Percentiles rank a stretch among this genome's conserved stretches.
These are phyloP conservation scores for Phaeomoniella chlamydospora DNA, from an alignment of 2,329 filamentous ascomycete species.

Conservation along the genomic window DNA sequence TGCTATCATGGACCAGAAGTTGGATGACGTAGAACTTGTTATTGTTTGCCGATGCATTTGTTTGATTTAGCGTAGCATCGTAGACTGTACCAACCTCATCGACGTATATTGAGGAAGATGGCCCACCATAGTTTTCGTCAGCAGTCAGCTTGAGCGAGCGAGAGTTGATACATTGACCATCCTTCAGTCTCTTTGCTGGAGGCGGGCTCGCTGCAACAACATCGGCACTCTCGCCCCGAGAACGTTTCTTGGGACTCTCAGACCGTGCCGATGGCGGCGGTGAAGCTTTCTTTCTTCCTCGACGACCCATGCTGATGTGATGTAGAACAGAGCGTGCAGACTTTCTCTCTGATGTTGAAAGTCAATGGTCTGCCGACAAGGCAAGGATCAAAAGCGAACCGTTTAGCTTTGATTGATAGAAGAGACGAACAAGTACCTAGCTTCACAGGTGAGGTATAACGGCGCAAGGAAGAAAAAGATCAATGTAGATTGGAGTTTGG, in stretches of 20 bases:
- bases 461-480: too few relatives aligned
- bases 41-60: constrained; percentile 56
- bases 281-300: too few relatives aligned
- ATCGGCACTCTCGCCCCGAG: neutral
- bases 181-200: neutral
- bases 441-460: too few relatives aligned
- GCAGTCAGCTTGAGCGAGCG: neutral
- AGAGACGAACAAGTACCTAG: too few relatives aligned
- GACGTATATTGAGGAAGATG: constrained; percentile 41
- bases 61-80: constrained; percentile 68
- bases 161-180: neutral
- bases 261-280: neutral
- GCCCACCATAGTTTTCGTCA: neutral
- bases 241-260: neutral
- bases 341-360: too few relatives aligned
- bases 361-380: too few relatives aligned
- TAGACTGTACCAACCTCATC: constrained; percentile 53
- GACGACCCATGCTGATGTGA: too few relatives aligned
- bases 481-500: too few relatives aligned
- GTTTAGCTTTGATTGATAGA: too few relatives aligned
- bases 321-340: too few relatives aligned
- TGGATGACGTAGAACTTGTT: constrained; percentile 70
- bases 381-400: too few relatives aligned
- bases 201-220: neutral
- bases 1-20: constrained; percentile 35